Evolutionary conservation across 345 rosid genomes (phyloP).

Genomic region (Moricandia moricandioides): DNA sequence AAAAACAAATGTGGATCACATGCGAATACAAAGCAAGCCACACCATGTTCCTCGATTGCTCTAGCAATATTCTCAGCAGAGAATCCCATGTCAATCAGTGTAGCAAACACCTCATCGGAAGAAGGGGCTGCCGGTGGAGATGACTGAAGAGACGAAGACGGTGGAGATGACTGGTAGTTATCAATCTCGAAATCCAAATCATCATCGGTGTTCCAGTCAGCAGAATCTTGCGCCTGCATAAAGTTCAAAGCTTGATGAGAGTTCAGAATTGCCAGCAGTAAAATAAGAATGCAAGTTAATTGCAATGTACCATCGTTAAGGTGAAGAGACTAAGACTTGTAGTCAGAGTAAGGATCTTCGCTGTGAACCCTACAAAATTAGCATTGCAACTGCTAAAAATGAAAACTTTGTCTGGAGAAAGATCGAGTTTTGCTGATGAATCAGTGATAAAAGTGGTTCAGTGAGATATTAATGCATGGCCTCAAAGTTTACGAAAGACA

Average conservation of each 20-base stretch:
- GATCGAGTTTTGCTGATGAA: neutral
- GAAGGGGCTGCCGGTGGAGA: slow-evolving; percentile 7
- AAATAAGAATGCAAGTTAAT: neutral
- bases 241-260: neutral
- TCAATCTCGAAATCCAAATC: slow-evolving; percentile 28
- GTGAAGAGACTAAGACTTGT: neutral
- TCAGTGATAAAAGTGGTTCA: neutral
- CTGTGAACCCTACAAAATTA: slow-evolving; percentile 10
- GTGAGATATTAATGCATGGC: slow-evolving; percentile 9
- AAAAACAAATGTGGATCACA: neutral
- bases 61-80: slow-evolving; percentile 17
- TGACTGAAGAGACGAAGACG: neutral
- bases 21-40: neutral
- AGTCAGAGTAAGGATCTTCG: neutral
- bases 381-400: neutral
- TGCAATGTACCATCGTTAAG: slow-evolving; percentile 25
- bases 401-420: neutral
- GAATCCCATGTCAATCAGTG: slow-evolving; percentile 27
- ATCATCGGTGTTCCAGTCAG: slow-evolving; percentile 24
- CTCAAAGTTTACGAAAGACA: neutral
- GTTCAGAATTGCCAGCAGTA: neutral
- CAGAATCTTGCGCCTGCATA: slow-evolving; percentile 28
- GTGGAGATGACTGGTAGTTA: slow-evolving; percentile 23
- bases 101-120: slow-evolving; percentile 22
- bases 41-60: slow-evolving; percentile 35